Base-by-base conservation (phyloP, 768 basidiomycete genomes). In the Lentinula edodes region DNA sequence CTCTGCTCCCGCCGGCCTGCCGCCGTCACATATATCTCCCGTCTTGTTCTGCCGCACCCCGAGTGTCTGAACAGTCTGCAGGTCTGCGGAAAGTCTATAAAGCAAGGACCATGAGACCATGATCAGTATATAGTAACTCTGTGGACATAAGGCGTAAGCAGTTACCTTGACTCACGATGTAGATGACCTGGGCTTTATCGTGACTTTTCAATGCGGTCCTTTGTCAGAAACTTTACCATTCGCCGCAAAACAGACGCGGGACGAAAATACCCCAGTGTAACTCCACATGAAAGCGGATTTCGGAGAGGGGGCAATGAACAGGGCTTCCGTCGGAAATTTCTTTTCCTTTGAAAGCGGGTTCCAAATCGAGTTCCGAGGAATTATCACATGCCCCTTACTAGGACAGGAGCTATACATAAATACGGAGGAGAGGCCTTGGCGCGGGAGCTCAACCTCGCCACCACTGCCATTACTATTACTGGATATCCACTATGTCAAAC, bases 401-500 rank as follows among this genome's bases (percentile, higher is more conserved):
- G 63, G 66, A 69, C 67, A 71, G 68, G 67, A 67, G 66, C 28
- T 51, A 38, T 55, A 5, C 65, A 61, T 58, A 64, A 67, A 63
- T 62, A 61, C 63, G 64, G 63, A 61, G 64, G 64, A 66, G n/a
- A 51, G n/a, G 1, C 35, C 13, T 53, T 23, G 7, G 62, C 61
- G 63, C 61, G 43, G 61, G 28, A 57, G 59, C 52, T 63, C 52
- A 63, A 32, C 62, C 64, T 46, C 64, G 54, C 64, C 61, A 66
- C 63, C 57, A 58, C 54, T 60, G 51, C 34, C 52, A 60, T 59
- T 54, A 62, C 61, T 58, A 75, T 59, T 9, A 23, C 15, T 8
- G 46, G 20, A 48, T 58, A 56, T 59, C 60, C 60, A 75, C 58
- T 64, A 90, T 90, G 89, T 75, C 85, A 67, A 73, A 74, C 72